These are phyloP conservation scores for Xylariaceae sp. DNA, from an alignment of 2,329 filamentous ascomycete species.

Conservation along the genomic window DNA sequence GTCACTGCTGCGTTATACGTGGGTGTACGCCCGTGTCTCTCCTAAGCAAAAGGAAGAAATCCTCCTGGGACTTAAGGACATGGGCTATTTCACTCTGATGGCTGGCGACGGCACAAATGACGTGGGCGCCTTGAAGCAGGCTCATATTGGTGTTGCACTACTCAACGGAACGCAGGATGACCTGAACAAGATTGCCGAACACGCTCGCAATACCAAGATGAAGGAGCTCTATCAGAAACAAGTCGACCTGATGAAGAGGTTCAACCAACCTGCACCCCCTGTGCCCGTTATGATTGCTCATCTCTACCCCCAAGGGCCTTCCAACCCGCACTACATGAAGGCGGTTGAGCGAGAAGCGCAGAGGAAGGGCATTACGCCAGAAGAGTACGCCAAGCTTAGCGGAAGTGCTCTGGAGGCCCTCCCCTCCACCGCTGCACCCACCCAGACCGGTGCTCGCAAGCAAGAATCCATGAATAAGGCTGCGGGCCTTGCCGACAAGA, in stretches of 20 bases:
- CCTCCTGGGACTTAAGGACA: slow-evolving; percentile 89
- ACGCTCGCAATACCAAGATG: slow-evolving; percentile 92
- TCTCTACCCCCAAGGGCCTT: slow-evolving; percentile 83
- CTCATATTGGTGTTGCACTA: slow-evolving; percentile 91
- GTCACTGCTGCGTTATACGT: slow-evolving; percentile 78
- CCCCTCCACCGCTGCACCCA: slow-evolving; percentile 58
- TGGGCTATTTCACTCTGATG: slow-evolving; percentile 98
- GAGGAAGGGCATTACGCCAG: slow-evolving; percentile 64
- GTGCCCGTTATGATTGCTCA: slow-evolving; percentile 91
- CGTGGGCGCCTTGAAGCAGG: slow-evolving; percentile 94
- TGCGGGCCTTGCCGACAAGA: slow-evolving; percentile 74
- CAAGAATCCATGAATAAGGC: slow-evolving; percentile 67
- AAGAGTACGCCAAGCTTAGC: slow-evolving; percentile 50
- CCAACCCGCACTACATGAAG: slow-evolving; percentile 90
- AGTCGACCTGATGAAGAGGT: slow-evolving; percentile 81
- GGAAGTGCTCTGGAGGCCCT: slow-evolving; percentile 58
- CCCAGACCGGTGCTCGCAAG: slow-evolving; percentile 48
- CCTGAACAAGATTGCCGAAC: slow-evolving; percentile 84
- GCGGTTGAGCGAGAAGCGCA: slow-evolving; percentile 82
- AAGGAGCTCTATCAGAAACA: slow-evolving; percentile 99
- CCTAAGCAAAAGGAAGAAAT: slow-evolving; percentile 99
- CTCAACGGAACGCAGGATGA: slow-evolving; percentile 93
- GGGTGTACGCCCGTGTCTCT: slow-evolving; percentile 97
- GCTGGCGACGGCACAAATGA: slow-evolving; percentile 98
- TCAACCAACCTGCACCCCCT: slow-evolving; percentile 90